Base-by-base conservation (phyloP, 805 yeast species). In the Myxozyma lipomycoides region DNA sequence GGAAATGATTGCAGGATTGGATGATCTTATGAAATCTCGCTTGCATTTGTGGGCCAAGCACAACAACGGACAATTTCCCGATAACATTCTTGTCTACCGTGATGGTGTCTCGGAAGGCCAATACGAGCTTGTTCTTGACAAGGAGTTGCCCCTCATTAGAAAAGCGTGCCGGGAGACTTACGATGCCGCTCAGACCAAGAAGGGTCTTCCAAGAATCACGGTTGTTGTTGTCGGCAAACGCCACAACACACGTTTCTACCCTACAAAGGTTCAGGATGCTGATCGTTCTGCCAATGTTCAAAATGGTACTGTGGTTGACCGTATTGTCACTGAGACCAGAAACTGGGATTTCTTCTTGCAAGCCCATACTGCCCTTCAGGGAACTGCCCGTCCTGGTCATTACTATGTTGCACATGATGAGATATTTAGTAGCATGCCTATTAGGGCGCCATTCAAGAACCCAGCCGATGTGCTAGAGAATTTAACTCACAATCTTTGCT, bases 81-180 rank as follows among this genome's bases (percentile, higher is more conserved):
- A 50, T 32, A 51, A 52, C 17, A 62, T 67, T 44, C 37, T 67
- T 4, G 64, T 65, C 41, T 66, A 65, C 58, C 64, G 70, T 49
- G 70, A 66, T 56, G 70, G 70, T 56, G 69, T 67, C 21, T 62
- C 68, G 17, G 58, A 63, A 40, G 70, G 70, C 34, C 70, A 66
- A 52, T 67, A 65, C 36, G 52, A 57, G 43, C 59, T 56, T 7
- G 59, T 67, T 17, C 46, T 67, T 28, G 65, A 65, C 45, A 60
- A 56, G 21, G 70, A 66, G 56, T 59, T 67, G 15, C 60, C 65
- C 15, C 56, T 56, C 18, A 58, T 66, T 26, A 58, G 57, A 32
- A 36, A 40, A 25, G 53, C 49, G n/a, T 41, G 44, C 22, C 45
- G 46, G 24, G 49, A 38, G 18, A 24, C 40, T 6, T 49, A 49